Base-by-base conservation (phyloP, 2,329 filamentous ascomycete species). In the Scytalidium lignicola region DNA sequence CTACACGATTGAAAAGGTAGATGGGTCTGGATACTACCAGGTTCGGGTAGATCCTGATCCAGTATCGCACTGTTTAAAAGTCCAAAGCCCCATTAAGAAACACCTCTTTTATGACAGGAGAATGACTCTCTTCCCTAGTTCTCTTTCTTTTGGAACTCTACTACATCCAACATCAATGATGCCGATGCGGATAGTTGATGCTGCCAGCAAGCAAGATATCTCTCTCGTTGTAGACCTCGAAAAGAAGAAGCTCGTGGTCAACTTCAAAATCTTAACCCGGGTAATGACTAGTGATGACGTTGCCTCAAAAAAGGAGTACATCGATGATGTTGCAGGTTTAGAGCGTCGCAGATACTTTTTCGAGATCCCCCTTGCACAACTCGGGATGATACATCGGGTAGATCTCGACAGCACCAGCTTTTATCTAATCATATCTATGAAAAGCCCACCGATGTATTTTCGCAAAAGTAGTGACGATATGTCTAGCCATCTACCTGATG, bases 121-220 rank as follows among this genome's bases (percentile, higher is more conserved):
- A 18, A 65, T 78, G 64, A 70, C 61, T 15, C 54, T 82, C 1
- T 58, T 64, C 1, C 70, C 76, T 2, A 57, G 62, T 1, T 69
- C 67, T 0, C 59, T 90, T 1, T 74, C 81, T 17, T 85, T 90
- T 56, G 86, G 88, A 0, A 70, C 81, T 39, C 73, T 82, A 67
- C 57, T 75, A 1, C 66, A 73, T 1, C 73, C 78, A 3, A 69
- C 67, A 2, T 70, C 71, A 0, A 81, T 90, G 74, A 77, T 83
- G 62, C 65, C 73, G 8, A 79, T 88, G 74, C 76, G 75, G 46
- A 74, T 70, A 3, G 56, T 71, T 6, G 43, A 56, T 2, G 51
- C 50, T 6, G 50, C 42, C 12, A 42, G 32, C 7, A 41, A 50
- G 18, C 45, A 55, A 15, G 50, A 62, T 1, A 59, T 72, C 29